Percentiles rank a stretch among this genome's conserved stretches.
phyloP scores from a whole-genome alignment of 805 yeast species.

The Suhomyces emberorum region DNA sequence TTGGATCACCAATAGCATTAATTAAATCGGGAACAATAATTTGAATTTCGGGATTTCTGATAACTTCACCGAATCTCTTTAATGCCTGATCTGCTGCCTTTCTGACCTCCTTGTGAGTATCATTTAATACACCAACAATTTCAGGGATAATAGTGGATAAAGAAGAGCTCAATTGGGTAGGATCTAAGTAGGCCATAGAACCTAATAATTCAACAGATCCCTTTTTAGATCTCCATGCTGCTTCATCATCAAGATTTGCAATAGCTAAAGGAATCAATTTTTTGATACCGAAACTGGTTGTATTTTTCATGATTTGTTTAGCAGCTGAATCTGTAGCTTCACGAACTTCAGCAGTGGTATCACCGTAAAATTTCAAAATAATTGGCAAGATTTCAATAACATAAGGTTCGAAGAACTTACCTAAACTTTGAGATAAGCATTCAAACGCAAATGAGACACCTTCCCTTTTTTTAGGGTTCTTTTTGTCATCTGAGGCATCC shows the following conservation, averaged over 20 bases:
- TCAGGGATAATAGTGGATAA: constrained; percentile 91
- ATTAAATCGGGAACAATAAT: constrained; percentile 81
- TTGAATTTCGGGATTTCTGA: constrained; percentile 95
- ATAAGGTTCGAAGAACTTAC: constrained; percentile 86
- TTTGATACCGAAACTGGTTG: constrained; percentile 90
- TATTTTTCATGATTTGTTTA: constrained; percentile 79
- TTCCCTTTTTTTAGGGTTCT: constrained; percentile 69
- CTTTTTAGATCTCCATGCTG: constrained; percentile 94
- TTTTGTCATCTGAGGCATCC: constrained; percentile 86
- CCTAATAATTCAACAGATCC: constrained; percentile 96
- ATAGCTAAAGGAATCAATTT: constrained; percentile 88
- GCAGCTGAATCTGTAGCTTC: constrained; percentile 87
- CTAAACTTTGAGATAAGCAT: constrained; percentile 73
- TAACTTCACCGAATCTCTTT: constrained; percentile 93
- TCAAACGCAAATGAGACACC: constrained; percentile 87
- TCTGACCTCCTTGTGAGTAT: constrained; percentile 94
- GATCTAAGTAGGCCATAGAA: constrained; percentile 96
- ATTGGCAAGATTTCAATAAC: constrained; percentile 85
- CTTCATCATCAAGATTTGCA: constrained; percentile 72
- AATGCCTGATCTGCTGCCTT: constrained; percentile 89
- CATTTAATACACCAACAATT: constrained; percentile 90
- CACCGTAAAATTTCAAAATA: constrained; percentile 80
- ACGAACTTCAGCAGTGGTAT: constrained; percentile 78
- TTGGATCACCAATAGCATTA: constrained; percentile 94
- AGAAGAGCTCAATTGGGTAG: constrained; percentile 86